phyloP scores from a whole-genome alignment of 2,329 filamentous ascomycete species.

The Aspergillus clavatus region DNA sequence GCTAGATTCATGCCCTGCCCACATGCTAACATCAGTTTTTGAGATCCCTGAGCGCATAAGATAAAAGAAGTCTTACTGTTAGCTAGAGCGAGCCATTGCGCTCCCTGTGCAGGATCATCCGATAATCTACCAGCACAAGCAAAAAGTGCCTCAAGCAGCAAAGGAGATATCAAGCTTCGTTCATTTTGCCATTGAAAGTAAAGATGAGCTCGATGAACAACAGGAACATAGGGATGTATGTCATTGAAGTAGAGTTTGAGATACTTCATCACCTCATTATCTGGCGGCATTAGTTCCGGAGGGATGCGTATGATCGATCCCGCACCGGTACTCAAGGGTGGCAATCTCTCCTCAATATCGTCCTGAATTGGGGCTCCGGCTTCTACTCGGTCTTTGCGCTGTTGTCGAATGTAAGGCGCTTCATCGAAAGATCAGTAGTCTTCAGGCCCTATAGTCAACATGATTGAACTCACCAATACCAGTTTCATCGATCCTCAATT shows the following conservation, averaged over 20 bases:
- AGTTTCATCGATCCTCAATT: conserved; percentile 78
- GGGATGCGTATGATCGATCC: conserved; percentile 82
- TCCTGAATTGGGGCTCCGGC: conserved; percentile 57
- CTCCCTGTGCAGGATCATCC: conserved; percentile 76
- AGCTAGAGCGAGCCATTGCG: conserved; percentile 88
- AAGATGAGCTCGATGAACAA: conserved; percentile 75
- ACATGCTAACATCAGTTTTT: conserved; percentile 21
- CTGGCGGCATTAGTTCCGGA: conserved; percentile 85
- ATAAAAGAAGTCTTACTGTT: conserved; percentile 57
- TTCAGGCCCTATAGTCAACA: background rate
- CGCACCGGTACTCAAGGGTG: conserved; percentile 61
- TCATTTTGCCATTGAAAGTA: conserved; percentile 87
- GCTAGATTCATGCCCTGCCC: conserved; percentile 75
- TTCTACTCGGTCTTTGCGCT: conserved; percentile 47
- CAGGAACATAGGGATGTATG: conserved; percentile 88
- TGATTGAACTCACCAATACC: conserved; percentile 64
- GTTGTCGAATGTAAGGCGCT: conserved; percentile 80
- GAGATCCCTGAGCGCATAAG: conserved; percentile 5
- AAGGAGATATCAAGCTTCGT: conserved; percentile 76
- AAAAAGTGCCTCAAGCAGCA: conserved; percentile 86
- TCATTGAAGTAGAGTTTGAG: conserved; percentile 88
- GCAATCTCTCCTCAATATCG: conserved; percentile 67
- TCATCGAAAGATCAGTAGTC: conserved; percentile 9
- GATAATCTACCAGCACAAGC: conserved; percentile 80
- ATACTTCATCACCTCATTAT: conserved; percentile 74